Conservation (phyloP, 257 asterid genomes). For the Haberlea rhodopensis region DNA sequence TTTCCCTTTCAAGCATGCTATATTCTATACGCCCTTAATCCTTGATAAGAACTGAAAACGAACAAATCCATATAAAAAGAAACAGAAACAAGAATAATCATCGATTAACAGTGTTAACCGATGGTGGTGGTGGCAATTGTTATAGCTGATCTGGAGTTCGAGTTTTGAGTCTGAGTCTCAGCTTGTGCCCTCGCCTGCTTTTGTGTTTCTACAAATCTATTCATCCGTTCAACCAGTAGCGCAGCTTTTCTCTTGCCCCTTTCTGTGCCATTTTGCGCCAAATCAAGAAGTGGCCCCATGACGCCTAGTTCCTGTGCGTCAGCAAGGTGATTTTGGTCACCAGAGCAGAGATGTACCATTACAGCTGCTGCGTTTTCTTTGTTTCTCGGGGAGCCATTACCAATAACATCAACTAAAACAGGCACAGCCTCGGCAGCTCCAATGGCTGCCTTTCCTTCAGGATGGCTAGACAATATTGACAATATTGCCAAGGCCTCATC, state of each 20-base stretch:
- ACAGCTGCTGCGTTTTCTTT: slow-evolving; percentile 90
- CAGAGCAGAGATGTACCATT: slow-evolving; percentile 77
- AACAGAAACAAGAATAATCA: slow-evolving; percentile 33
- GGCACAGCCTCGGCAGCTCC: slow-evolving; percentile 85
- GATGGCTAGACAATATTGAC: slow-evolving; percentile 82
- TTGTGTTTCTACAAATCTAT: slow-evolving; percentile 66
- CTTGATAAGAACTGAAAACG: slow-evolving; percentile 16
- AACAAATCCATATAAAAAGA: slow-evolving; percentile 22
- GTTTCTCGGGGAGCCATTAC: slow-evolving; percentile 77
- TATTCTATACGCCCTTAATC: slow-evolving; percentile 30
- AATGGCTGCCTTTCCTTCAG: slow-evolving; percentile 73
- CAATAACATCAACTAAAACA: slow-evolving; percentile 63
- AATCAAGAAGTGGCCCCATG: slow-evolving; percentile 60
- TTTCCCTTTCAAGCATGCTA: slow-evolving; percentile 45
- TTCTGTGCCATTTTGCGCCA: slow-evolving; percentile 79
- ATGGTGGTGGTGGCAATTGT: slow-evolving; percentile 32
- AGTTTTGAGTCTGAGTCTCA: slow-evolving; percentile 36
- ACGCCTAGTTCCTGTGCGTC: slow-evolving; percentile 77
- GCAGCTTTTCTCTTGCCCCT: slow-evolving; percentile 85
- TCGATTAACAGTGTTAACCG: slow-evolving; percentile 43
- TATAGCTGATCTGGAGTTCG: slow-evolving; percentile 35
- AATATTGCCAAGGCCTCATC: slow-evolving; percentile 89
- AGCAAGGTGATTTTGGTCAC: slow-evolving; percentile 63
- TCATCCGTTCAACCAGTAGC: slow-evolving; percentile 77
- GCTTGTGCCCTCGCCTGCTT: slow-evolving; percentile 52